Conservation (phyloP, 495 filamentous ascomycete genomes). For the Aspergillus avenaceus region DNA sequence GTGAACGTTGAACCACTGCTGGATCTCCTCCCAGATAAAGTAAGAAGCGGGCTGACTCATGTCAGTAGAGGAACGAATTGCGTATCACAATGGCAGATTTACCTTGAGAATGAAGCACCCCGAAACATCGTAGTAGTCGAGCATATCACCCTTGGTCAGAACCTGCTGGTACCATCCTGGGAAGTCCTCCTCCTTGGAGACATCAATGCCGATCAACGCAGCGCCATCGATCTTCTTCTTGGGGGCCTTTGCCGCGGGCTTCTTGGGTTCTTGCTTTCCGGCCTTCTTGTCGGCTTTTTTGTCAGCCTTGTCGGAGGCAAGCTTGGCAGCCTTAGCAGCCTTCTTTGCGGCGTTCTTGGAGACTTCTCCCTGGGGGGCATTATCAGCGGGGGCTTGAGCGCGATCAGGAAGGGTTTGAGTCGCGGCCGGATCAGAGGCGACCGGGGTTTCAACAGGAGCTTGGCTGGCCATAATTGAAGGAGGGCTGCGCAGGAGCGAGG, state of each 20-base stretch:
- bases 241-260: constrained; percentile 28
- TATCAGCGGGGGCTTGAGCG: constrained; percentile 40
- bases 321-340: constrained; percentile 62
- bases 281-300: constrained; percentile 57
- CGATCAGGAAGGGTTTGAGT: constrained; percentile 38
- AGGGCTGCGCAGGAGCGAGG: constrained; percentile 21
- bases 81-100: constrained; percentile 2
- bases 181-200: constrained; percentile 81
- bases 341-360: constrained; percentile 69
- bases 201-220: constrained; percentile 80
- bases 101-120: constrained; percentile 92
- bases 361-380: constrained; percentile 38
- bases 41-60: constrained; percentile 62
- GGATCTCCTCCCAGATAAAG: constrained; percentile 90
- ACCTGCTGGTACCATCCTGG: constrained; percentile 94
- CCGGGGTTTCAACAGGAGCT: constrained; percentile 25
- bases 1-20: constrained; percentile 77
- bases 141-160: constrained; percentile 89
- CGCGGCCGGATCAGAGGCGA: constrained; percentile 23
- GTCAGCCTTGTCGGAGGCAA: constrained; percentile 64
- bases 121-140: constrained; percentile 91
- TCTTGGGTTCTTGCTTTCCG: constrained; percentile 43
- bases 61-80: constrained; percentile 9
- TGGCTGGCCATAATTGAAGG: constrained; percentile 37
- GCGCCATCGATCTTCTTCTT: constrained; percentile 55